Conservation (phyloP, 257 asterid species). For the Fraxinus anomala region DNA sequence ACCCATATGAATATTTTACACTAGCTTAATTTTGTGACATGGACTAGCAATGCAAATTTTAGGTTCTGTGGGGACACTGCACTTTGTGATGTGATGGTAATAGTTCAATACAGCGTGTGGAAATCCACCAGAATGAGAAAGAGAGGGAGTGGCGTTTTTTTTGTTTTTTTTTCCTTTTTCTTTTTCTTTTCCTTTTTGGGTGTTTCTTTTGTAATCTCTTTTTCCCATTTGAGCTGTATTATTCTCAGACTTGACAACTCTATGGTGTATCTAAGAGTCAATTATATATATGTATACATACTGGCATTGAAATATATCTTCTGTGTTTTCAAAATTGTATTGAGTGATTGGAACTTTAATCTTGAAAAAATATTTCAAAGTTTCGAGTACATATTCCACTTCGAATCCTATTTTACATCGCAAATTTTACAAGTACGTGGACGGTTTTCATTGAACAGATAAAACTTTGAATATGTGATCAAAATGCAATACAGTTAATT, state of each 20-base stretch:
- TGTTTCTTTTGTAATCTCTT: not conserved
- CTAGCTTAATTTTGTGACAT: not conserved
- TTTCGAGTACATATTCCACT: not conserved
- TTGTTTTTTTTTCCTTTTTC: not conserved
- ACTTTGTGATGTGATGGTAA: not conserved
- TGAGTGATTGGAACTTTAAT: not conserved
- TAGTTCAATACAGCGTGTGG: not conserved
- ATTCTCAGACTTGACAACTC: conserved; percentile 21
- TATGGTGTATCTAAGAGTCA: not conserved
- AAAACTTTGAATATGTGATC: not conserved
- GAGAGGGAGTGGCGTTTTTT: not conserved
- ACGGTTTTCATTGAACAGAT: not conserved
- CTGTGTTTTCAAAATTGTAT: not conserved
- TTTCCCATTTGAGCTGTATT: conserved; percentile 11
- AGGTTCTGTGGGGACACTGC: not conserved
- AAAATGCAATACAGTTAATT: not conserved
- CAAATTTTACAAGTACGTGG: not conserved
- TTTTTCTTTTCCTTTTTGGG: not conserved
- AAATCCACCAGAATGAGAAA: not conserved
- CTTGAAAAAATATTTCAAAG: not conserved
- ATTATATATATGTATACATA: not conserved
- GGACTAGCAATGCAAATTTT: conserved; percentile 11
- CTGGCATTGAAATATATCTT: not conserved
- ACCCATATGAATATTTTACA: not conserved
- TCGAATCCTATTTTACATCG: not conserved